These are phyloP conservation scores for Podila minutissima DNA, from an alignment of 192 early-diverging fungal genomes.

Conservation along the genomic window DNA sequence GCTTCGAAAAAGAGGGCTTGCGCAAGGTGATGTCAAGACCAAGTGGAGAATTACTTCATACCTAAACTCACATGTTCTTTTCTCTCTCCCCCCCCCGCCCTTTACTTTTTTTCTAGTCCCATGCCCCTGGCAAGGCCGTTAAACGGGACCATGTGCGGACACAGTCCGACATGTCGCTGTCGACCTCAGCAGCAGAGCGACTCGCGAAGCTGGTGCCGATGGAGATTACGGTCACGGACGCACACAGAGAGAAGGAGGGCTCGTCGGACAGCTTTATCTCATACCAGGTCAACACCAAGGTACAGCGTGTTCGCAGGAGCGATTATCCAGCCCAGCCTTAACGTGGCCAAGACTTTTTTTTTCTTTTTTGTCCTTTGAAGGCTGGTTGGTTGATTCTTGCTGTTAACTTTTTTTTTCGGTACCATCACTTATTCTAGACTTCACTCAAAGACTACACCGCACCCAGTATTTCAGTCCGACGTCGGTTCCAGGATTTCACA, in stretches of 20 bases:
- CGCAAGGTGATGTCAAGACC: too few species aligned
- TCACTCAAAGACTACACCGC: constrained; percentile 61
- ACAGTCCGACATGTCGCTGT: constrained; percentile 23
- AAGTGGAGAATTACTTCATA: too few species aligned
- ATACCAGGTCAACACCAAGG: constrained; percentile 85
- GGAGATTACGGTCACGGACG: constrained; percentile 76
- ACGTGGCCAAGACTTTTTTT: constrained; percentile 7
- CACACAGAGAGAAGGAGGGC: constrained; percentile 93
- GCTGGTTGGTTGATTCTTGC: constrained; percentile 9
- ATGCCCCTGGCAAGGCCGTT: constrained; percentile 41
- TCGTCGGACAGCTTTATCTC: constrained; percentile 81
- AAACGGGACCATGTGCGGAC: constrained; percentile 22
- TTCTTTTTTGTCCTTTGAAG: constrained; percentile 14
- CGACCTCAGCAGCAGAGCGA: constrained; percentile 15
- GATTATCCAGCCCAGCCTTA: not conserved
- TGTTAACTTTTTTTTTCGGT: not conserved
- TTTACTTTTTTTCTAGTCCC: constrained; percentile 16
- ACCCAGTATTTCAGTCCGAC: constrained; percentile 73
- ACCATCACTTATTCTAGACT: constrained; percentile 58
- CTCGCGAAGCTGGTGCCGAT: constrained; percentile 51
- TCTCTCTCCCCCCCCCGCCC: too few species aligned
- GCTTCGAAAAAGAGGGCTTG: too few species aligned
- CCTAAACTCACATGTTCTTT: constrained; percentile 1
- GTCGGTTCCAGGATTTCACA: constrained; percentile 96
- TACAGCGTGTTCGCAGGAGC: constrained; percentile 14